Evolutionary conservation across 164 flowering plant genomes (phyloP).

Genomic region (Magnolia kwangsiensis): DNA sequence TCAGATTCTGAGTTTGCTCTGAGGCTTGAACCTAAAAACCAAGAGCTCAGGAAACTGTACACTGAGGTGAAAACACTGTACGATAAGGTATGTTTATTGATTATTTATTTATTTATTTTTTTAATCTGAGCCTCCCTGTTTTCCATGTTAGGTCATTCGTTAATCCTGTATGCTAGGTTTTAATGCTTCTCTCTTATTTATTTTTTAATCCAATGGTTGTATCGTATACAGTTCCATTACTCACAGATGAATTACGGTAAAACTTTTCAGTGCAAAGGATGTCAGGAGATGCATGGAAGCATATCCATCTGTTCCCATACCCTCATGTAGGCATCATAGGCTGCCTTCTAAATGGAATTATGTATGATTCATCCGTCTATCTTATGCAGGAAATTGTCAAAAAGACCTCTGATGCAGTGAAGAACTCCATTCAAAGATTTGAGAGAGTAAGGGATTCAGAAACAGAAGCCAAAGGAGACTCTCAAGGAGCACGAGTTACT

Average conservation of each 20-base stretch:
- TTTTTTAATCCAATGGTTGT: background rate
- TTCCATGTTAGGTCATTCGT: background rate
- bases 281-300: background rate
- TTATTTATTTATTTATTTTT: background rate
- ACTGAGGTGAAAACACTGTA: conserved; percentile 64
- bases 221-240: background rate
- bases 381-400: conserved; percentile 47
- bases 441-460: conserved; percentile 13
- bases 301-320: background rate
- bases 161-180: too few species aligned
- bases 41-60: conserved; percentile 81
- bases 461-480: conserved; percentile 17
- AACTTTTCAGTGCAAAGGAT: background rate
- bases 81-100: conserved; percentile 46
- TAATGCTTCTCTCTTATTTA: background rate
- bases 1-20: conserved; percentile 92
- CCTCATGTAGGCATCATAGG: background rate
- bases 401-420: conserved; percentile 47
- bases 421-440: conserved; percentile 29
- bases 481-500: conserved; percentile 13
- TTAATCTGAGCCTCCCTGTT: background rate
- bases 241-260: background rate
- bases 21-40: conserved; percentile 86
- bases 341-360: background rate
- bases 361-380: background rate